Evolutionary conservation across 1,139 yeast species (phyloP), one percentile per base, ranked within the genome.

Genomic region (Zygoascus hellenicus): DNA sequence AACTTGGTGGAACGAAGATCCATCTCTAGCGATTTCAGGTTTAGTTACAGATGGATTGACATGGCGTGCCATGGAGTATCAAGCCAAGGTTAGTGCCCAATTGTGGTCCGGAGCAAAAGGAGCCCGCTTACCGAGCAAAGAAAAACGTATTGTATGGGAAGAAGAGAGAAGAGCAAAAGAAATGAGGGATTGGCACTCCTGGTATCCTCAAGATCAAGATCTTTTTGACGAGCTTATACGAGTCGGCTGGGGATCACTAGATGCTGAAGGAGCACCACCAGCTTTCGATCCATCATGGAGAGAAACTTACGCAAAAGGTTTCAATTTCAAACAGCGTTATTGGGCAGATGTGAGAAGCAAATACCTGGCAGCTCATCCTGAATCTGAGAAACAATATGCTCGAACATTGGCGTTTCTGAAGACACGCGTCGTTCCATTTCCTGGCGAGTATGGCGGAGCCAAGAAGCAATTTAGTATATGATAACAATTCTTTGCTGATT

Each of bases 1-100:
- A 1, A 57, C 60, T 0, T 57, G 59, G 59, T 57, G 60, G 60
- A 56, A 56, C 15, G 47, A 51, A 26, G 60, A 57, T 38, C 51
- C 57, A 10, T 50, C 56, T 22, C 43, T 57, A 31, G 60, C 51
- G 2, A 44, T 56, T 3, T 38, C 54, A 9, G 52, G 58, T 6
- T 40, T 48, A 14, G 46, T 57, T 37, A 54, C 53, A 9, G 60
- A 57, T 28, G 57, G 59, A 6, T 36, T 57, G 13, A 45, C 51
- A 2, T 51, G 58, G 54, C 42, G 54, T 13, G 54, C 52, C 2
- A 46, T 54, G 41, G 60, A 57, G 38, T 47, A 50, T 15, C 60
- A 57, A 46, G 58, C 59, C n/a, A 43, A 45, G 33, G 57, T 58
- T 3, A 43, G 58, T 1, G 55, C 60, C 10, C 51, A 45, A 4